Conservation (phyloP, 192 early-diverging fungal genomes). For the Coemansia sp. region DNA sequence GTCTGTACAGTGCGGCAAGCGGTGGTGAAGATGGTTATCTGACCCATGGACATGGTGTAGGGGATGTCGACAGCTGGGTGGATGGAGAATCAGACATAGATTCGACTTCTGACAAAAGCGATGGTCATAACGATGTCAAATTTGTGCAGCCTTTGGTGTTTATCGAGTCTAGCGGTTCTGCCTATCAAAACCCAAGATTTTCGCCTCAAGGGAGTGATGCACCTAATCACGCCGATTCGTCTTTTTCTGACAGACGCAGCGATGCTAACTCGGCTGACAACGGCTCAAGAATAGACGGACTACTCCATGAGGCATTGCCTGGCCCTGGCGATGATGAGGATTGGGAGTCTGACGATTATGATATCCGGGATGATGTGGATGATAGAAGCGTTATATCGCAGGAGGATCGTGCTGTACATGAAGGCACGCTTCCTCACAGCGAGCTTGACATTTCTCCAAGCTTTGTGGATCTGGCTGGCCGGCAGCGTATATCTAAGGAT, state of each 20-base stretch:
- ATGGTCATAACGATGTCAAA: constrained; percentile 8
- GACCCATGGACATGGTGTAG: constrained; percentile 10
- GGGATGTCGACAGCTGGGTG: constrained; percentile 13
- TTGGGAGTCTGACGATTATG: constrained; percentile 24
- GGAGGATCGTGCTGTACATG: constrained; percentile 16
- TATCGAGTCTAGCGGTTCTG: not conserved
- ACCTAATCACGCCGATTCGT: not conserved
- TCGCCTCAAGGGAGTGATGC: not conserved
- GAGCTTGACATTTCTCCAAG: constrained; percentile 21
- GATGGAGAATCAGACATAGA: constrained; percentile 11
- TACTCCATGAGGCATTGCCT: not conserved
- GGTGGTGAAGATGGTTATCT: constrained; percentile 9
- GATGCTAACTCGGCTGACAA: not conserved
- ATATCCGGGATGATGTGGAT: constrained; percentile 9
- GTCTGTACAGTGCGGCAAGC: constrained; percentile 32
- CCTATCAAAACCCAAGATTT: not conserved
- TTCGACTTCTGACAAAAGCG: constrained; percentile 4
- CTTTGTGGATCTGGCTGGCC: constrained; percentile 9
- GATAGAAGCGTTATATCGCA: constrained; percentile 39
- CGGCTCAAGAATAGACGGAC: not conserved
- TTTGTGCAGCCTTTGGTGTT: constrained; percentile 5
- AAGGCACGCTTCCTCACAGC: not conserved
- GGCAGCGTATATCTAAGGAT: not conserved
- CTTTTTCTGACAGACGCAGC: not conserved
- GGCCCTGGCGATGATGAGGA: constrained; percentile 6